Evolutionary conservation across 2,329 filamentous ascomycete genomes (phyloP), one percentile per base, ranked within the genome.

Genomic region (Aureobasidium sp.): DNA sequence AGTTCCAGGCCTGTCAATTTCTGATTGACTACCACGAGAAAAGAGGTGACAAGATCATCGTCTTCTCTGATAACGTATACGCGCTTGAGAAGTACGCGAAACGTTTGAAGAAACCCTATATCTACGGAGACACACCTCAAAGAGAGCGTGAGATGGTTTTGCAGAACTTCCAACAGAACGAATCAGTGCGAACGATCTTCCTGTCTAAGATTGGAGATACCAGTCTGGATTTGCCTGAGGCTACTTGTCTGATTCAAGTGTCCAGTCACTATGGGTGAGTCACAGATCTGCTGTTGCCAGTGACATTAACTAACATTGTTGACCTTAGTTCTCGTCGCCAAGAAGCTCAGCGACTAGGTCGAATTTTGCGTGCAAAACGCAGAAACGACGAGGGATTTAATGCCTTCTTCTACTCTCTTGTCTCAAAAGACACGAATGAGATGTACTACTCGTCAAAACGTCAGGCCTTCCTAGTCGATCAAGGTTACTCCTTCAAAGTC

Each of bases 301-400:
- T 9, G 5, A 32, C 26, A 32, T 8, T 32, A 9, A n/a, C 26
- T 8, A 32, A 48, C 15, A 9, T 9, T 48, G 12, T 29, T 10
- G 15, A 10, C 9, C 10, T 27, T 15, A 48, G 46, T 17, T 48
- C 46, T 15, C 90, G 94, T 68, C 88, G 94, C 77, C 94, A 97
- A 75, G 94, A 99, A 77, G 94, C 94, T 0, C 94, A 97, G 73
- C 86, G 94, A 2, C 81, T 97, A 0, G 94, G 94, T 3, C 88
- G 94, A 57, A 97, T 99, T 69, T 84, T 99, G 3, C 85, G 94
- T 76, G 94, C 94, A 15, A 99, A 99, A 77, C 86, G 94, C 20
- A 84, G 94, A 72, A 97, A 97, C 69, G 94, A 99, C 69, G 94
- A 97, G 74, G 94, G 94, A 8, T 99, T 99, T 76, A 99, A 99